Evolutionary conservation across 2,329 filamentous ascomycete species (phyloP).

Genomic region (Neonectria hederae): DNA sequence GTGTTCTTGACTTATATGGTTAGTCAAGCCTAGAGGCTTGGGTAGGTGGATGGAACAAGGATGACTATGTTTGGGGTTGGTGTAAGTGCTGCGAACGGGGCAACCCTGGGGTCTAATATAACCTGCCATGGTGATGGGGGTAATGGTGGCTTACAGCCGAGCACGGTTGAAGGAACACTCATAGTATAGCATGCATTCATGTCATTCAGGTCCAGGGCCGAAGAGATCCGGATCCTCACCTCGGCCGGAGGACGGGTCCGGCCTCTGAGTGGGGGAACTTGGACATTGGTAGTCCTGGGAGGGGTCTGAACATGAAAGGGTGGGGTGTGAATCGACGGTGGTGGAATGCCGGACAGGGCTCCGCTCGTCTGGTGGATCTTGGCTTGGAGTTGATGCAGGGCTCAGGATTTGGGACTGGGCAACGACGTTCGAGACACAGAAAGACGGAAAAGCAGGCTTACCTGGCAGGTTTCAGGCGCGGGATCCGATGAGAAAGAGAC

Average conservation of each 20-base stretch:
- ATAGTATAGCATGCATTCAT: slow-evolving; percentile 26
- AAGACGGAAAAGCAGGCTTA: slow-evolving; percentile 30
- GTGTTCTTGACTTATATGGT: slow-evolving; percentile 14
- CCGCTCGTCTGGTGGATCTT: slow-evolving; percentile 34
- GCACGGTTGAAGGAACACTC: slow-evolving; percentile 24
- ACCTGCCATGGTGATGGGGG: slow-evolving; percentile 23
- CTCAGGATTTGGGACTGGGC: slow-evolving; percentile 13
- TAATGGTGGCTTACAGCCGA: slow-evolving; percentile 28
- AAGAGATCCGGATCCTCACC: slow-evolving; percentile 41
- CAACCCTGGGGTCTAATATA: slow-evolving; percentile 39
- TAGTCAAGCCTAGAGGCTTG: slow-evolving; percentile 23
- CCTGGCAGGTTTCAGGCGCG: slow-evolving; percentile 28
- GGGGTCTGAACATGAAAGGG: slow-evolving; percentile 23
- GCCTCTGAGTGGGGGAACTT: slow-evolving; percentile 27
- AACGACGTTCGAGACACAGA: slow-evolving; percentile 23
- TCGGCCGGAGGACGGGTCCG: slow-evolving; percentile 36
- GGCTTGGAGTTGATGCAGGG: slow-evolving; percentile 24
- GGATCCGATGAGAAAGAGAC: slow-evolving; percentile 29
- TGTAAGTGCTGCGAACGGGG: slow-evolving; percentile 35
- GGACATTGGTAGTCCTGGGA: slow-evolving; percentile 25
- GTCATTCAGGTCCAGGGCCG: slow-evolving; percentile 32
- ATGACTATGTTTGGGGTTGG: slow-evolving; percentile 19
- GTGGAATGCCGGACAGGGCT: slow-evolving; percentile 35
- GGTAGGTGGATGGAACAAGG: slow-evolving; percentile 13
- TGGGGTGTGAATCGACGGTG: slow-evolving; percentile 31